phyloP scores from a whole-genome alignment of 1,139 yeast genomes.

The Scheffersomyces insectosa region DNA sequence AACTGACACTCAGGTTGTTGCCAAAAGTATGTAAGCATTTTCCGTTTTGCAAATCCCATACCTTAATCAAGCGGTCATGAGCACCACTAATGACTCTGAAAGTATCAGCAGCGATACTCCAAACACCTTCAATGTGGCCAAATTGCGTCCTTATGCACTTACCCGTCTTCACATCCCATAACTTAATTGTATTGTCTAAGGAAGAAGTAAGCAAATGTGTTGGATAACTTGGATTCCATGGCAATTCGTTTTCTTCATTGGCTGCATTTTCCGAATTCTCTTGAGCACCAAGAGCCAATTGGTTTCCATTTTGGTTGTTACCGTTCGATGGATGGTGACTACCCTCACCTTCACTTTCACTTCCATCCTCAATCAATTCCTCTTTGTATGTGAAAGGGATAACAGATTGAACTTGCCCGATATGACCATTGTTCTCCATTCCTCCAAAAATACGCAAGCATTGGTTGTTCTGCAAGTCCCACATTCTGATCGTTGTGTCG shows the following conservation, averaged over 20 bases:
- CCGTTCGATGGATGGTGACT: constrained; percentile 3
- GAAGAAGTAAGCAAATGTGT: constrained; percentile 87
- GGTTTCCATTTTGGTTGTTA: neutral
- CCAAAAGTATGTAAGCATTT: constrained; percentile 91
- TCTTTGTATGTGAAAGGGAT: constrained; percentile 75
- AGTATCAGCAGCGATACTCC: constrained; percentile 95
- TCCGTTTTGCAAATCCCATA: constrained; percentile 95
- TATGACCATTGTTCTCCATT: constrained; percentile 65
- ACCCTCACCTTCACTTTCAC: constrained; percentile 29
- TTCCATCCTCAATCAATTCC: constrained; percentile 42
- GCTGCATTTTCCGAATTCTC: constrained; percentile 25
- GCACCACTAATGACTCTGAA: constrained; percentile 93
- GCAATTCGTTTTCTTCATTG: constrained; percentile 30
- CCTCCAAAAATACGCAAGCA: constrained; percentile 81
- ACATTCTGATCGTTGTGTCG: constrained; percentile 89
- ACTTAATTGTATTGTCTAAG: constrained; percentile 86
- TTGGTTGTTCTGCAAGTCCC: constrained; percentile 83
- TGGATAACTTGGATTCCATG: constrained; percentile 49
- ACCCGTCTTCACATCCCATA: constrained; percentile 89
- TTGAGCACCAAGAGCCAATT: constrained; percentile 21
- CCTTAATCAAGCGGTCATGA: constrained; percentile 85
- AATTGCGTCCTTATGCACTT: constrained; percentile 89
- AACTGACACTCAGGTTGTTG: constrained; percentile 72
- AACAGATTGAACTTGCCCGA: constrained; percentile 89
- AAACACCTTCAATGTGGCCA: constrained; percentile 97